A percentile compares a stretch with the other conserved stretches of the same genome.
Evolutionary conservation across 805 yeast genomes (phyloP).

Genomic region (Starmerella kuoi): DNA sequence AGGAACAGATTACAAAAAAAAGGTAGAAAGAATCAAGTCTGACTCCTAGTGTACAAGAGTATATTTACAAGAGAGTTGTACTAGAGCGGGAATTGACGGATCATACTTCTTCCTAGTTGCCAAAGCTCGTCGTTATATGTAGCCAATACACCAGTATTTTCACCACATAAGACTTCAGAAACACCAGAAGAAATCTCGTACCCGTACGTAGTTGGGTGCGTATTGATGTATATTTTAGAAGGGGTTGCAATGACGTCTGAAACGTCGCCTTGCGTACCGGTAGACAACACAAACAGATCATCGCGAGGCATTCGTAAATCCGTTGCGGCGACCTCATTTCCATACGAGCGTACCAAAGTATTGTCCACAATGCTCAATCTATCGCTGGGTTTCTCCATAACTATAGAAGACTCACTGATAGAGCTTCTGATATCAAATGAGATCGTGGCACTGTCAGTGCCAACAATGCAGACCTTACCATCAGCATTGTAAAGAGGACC

Average conservation of each 20-base stretch:
- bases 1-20: too few relatives aligned
- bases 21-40: too few relatives aligned
- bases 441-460: constrained; percentile 28
- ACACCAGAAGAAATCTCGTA: neutral
- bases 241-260: constrained; percentile 1
- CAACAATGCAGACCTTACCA: constrained; percentile 30
- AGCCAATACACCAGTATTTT: neutral
- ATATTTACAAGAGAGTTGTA: too few relatives aligned
- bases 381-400: neutral
- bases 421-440: constrained; percentile 7
- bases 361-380: neutral
- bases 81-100: constrained; percentile 9
- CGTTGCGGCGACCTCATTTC: neutral
- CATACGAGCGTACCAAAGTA: neutral
- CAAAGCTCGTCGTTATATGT: constrained; percentile 3
- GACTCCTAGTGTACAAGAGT: too few relatives aligned
- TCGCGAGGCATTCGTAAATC: constrained; percentile 9
- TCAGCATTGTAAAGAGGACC: constrained; percentile 35
- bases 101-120: constrained; percentile 1
- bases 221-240: constrained; percentile 3
- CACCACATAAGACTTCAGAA: constrained; percentile 4
- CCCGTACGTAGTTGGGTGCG: constrained; percentile 1
- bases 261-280: neutral
- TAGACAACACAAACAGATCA: neutral
- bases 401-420: neutral